These are phyloP conservation scores for Fusarium sp. DNA, from an alignment of 2,329 filamentous ascomycete species.

Conservation along the genomic window DNA sequence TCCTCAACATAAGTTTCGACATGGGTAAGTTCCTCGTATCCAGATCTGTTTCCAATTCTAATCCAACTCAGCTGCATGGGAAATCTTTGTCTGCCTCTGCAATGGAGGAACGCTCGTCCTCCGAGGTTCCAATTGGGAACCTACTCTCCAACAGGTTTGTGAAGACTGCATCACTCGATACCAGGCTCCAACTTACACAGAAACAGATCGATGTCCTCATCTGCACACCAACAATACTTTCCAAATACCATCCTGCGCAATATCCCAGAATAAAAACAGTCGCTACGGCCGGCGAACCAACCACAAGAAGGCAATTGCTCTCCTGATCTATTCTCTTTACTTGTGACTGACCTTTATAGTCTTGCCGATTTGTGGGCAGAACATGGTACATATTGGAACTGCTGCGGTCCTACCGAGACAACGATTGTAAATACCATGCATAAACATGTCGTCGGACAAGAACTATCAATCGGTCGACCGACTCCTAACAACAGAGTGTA, in stretches of 20 bases:
- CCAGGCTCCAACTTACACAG: constrained; percentile 3
- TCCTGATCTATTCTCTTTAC: background rate
- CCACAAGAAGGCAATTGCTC: constrained; percentile 55
- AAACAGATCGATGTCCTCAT: constrained; percentile 64
- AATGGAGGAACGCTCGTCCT: constrained; percentile 69
- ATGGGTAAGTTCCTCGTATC: constrained; percentile 62
- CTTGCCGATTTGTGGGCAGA: constrained; percentile 69
- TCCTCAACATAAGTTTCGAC: constrained; percentile 70
- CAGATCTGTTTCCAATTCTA: constrained; percentile 10
- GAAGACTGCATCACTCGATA: background rate
- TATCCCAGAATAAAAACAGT: constrained; percentile 65
- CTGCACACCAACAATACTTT: constrained; percentile 66
- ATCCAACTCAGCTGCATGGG: constrained; percentile 64
- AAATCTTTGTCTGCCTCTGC: constrained; percentile 68
- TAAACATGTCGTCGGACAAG: constrained; percentile 59
- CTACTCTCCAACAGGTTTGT: constrained; percentile 59
- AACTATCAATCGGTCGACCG: constrained; percentile 66
- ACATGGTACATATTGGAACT: constrained; percentile 64
- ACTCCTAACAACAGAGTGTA: constrained; percentile 64
- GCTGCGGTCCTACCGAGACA: constrained; percentile 71
- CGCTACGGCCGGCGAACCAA: constrained; percentile 68
- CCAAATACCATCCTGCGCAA: constrained; percentile 60
- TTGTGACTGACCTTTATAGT: constrained; percentile 37
- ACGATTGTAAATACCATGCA: constrained; percentile 71
- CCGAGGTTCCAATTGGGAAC: constrained; percentile 63